Evolutionary conservation across 305 asterid genomes (phyloP).

Genomic region (Salvia sclarea): DNA sequence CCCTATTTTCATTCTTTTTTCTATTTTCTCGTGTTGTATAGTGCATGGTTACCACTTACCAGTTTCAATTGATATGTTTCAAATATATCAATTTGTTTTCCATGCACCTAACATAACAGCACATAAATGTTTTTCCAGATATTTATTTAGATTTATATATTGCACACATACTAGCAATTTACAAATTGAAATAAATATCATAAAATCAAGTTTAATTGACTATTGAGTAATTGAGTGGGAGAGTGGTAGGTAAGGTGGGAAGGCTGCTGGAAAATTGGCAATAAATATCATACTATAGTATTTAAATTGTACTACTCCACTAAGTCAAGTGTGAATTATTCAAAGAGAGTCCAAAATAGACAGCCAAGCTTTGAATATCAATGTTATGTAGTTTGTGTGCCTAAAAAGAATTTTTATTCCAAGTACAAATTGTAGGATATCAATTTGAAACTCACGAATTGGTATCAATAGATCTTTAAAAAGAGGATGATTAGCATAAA

Average conservation of each 20-base stretch:
- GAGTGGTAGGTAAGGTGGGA: constrained; percentile 24
- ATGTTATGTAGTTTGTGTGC: neutral
- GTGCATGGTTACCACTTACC: too few species aligned
- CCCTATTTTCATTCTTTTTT: too few species aligned
- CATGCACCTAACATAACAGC: neutral
- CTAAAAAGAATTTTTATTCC: neutral
- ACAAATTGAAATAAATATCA: neutral
- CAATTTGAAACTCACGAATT: too few species aligned
- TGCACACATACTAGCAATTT: neutral
- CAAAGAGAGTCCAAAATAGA: constrained; percentile 14
- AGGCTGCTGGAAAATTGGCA: constrained; percentile 20
- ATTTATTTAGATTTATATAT: neutral
- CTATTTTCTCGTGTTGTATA: too few species aligned
- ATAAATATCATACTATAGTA: neutral
- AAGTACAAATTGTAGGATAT: neutral
- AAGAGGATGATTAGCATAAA: too few species aligned
- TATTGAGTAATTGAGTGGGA: neutral
- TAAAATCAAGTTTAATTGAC: neutral
- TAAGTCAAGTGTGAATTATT: constrained; percentile 7
- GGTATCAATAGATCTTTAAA: too few species aligned
- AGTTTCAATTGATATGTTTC: neutral
- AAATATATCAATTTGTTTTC: neutral
- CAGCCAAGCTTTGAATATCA: neutral
- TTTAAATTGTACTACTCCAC: neutral
- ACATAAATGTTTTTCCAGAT: neutral